Evolutionary conservation across 2,329 filamentous ascomycete species (phyloP), one percentile per base, ranked within the genome.

Genomic region (Fonsecaea monophora): DNA sequence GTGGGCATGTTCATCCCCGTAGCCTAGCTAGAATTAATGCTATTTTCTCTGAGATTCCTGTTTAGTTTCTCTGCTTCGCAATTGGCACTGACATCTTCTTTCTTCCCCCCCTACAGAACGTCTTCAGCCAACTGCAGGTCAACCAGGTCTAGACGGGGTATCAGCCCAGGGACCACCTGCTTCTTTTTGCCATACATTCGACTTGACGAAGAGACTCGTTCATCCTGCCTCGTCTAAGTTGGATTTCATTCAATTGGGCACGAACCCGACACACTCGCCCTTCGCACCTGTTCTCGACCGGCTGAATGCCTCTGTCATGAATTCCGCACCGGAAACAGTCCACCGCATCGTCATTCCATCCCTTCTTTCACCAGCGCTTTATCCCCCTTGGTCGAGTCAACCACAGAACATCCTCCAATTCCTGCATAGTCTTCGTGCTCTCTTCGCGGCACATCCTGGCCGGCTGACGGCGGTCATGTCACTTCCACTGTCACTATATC

Each of bases 311-410:
- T 58, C 64, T 1, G 86, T 82, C 66, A 82, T 92, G 67, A 80
- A 81, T 45, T 84, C 81, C 64, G 89, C 85, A 32, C 80, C 87
- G 0, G 81, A 87, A 1, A 83, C 84, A 8, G 86, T 83, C 1
- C 94, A 98, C 77, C 88, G 95, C 55, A 82, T 98, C 42, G 82
- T 97, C 54, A 83, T 98, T n/a, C 94, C 95, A 0, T 89, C 86
- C 62, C 83, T 98, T 9, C 86, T 98, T 30, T 95, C 92, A 3
- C 94, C 95, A n/a, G 90, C 91, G 1, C 77, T 94, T 13, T 98
- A 97, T 75, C 86, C 90, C 30, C 84, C 90, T 1, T 82, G 86
- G 32, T 84, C 88, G 54, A 88, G 87, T 70, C 85, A 85, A n/a
- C 93, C 94, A 0, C 81, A 89, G 35, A 84, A 90, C 73, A 81